phyloP scores from a whole-genome alignment of 108 stramenopile species.

The Pseudonitzschia multiseries region DNA sequence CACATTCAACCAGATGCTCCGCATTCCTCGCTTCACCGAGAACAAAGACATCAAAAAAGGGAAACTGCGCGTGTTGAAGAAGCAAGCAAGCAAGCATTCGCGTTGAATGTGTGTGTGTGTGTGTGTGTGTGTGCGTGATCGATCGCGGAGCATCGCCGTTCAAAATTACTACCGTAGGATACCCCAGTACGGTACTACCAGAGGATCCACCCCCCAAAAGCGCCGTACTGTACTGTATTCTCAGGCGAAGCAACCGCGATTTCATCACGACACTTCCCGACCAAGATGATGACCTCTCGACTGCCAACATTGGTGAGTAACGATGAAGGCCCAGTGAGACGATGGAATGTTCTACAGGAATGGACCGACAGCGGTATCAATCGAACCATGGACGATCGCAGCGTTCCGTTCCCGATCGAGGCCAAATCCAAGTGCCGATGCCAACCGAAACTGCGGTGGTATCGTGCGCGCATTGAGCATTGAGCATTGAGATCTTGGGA shows the following conservation, averaged over 20 bases:
- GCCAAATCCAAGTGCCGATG: too few species aligned
- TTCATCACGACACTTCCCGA: not conserved
- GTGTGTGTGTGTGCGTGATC: too few species aligned
- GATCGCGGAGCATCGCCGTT: too few species aligned
- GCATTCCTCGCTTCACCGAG: slow-evolving; percentile 1
- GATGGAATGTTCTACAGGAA: not conserved
- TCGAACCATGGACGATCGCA: not conserved
- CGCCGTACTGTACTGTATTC: slow-evolving; percentile 1
- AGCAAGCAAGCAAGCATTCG: too few species aligned
- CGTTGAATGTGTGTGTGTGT: too few species aligned
- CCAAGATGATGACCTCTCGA: not conserved
- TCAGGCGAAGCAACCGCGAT: not conserved
- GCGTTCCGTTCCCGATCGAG: not conserved
- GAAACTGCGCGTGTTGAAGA: not conserved
- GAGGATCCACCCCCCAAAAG: too few species aligned
- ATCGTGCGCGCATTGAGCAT: too few species aligned
- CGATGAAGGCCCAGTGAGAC: not conserved
- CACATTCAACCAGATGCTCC: not conserved
- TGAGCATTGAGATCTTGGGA: too few species aligned
- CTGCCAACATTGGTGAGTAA: not conserved
- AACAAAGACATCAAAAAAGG: not conserved
- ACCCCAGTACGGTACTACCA: not conserved
- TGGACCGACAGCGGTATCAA: not conserved
- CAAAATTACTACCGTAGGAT: not conserved
- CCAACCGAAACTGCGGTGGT: too few species aligned